Evolutionary conservation across 306 rosid species (phyloP), one percentile per base, ranked within the genome.

Genomic region (Ormosia semicastrata): DNA sequence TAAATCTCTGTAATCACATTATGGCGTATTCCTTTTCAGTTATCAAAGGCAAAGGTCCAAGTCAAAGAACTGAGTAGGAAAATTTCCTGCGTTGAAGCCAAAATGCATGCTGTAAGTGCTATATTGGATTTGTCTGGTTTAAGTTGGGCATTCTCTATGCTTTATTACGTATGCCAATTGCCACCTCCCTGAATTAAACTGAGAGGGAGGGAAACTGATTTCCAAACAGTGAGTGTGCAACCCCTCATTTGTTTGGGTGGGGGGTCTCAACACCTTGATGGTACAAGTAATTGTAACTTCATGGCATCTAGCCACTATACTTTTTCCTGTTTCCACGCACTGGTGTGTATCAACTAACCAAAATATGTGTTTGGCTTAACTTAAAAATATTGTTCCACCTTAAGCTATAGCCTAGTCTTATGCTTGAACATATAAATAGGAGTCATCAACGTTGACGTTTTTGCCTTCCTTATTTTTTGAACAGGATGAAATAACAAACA

Each of bases 21-120:
- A 10, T 77, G 67, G 56, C 63, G 30, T 73, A 50, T 36, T 41
- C 70, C 18, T 37, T 86, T 66, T 44, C 92, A 94, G 94, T 76
- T 94, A 46, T 68, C 62, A 24, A 85, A 64, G 77, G 85, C 83
- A 72, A 87, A 88, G 36, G 77, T 67, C 83, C 92, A 87, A 69
- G 85, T 82, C 39, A 91, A 88, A 80, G 94, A 91, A 67, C 86
- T 92, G 76, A 85, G 66, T 12, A 44, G 29, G 67, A 90, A 83
- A 90, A 88, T 89, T 78, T 89, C 91, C 58, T 32, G 83, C 73
- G 69, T 84, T 85, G 94, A 91, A 80, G 78, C 76, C 73, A 88
- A 92, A 87, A 87, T 82, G 81, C 93, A 80, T 17, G 67, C 64
- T 37, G 98, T 91, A 82, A 84, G 97, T 82, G 29, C 14, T 52